These are phyloP conservation scores for Phytophthora ohioensis DNA, from an alignment of 352 stramenopile species.

Conservation along the genomic window DNA sequence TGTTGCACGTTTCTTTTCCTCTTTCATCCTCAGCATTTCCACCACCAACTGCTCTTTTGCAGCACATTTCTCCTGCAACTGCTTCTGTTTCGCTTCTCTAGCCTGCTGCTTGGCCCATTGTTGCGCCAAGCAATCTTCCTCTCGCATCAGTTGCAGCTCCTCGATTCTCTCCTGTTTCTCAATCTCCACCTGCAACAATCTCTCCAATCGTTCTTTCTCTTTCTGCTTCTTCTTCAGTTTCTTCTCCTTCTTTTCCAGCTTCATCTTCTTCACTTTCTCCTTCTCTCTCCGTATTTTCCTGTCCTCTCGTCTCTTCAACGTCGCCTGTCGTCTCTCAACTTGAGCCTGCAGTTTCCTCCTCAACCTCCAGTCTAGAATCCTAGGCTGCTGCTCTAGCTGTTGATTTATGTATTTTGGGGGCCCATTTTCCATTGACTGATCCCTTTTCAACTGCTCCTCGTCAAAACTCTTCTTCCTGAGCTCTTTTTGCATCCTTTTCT, in stretches of 20 bases:
- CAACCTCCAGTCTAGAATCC: slow-evolving; percentile 29
- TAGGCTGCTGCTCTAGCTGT: slow-evolving; percentile 1
- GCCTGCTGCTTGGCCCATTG: slow-evolving; percentile 5
- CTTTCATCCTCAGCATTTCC: background rate
- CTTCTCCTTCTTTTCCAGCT: background rate
- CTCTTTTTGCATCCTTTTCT: slow-evolving; percentile 17
- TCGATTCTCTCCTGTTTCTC: slow-evolving; percentile 24
- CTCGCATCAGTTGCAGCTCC: slow-evolving; percentile 18
- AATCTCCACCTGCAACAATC: slow-evolving; percentile 6
- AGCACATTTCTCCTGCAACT: background rate
- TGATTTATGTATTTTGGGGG: background rate
- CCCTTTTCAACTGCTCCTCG: background rate
- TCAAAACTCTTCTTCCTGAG: background rate
- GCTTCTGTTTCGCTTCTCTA: slow-evolving; percentile 3
- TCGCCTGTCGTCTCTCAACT: slow-evolving; percentile 7
- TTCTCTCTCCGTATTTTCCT: slow-evolving; percentile 15
- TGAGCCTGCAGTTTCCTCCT: slow-evolving; percentile 23
- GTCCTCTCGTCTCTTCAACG: slow-evolving; percentile 18
- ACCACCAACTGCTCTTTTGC: background rate
- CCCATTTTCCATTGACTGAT: background rate
- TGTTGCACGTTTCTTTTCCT: slow-evolving; percentile 1
- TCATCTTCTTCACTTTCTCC: slow-evolving; percentile 8
- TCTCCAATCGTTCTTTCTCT: slow-evolving; percentile 8
- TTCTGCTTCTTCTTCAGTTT: slow-evolving; percentile 2
- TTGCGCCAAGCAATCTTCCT: slow-evolving; percentile 18